These are phyloP conservation scores for Pichia sp. DNA, from an alignment of 1,139 yeast species.

Conservation along the genomic window DNA sequence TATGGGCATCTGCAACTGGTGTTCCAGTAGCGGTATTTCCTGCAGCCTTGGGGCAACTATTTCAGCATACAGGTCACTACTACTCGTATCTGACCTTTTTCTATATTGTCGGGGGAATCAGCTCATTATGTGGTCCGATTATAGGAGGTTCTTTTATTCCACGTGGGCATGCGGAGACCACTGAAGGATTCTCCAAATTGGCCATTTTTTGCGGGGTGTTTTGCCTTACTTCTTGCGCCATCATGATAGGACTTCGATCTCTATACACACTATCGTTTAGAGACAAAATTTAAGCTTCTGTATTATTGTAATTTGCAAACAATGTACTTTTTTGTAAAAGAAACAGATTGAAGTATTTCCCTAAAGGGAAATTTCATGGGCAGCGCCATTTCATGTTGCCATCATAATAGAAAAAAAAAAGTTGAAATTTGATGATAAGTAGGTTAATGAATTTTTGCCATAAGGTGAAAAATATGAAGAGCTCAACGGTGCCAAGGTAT, in stretches of 20 bases:
- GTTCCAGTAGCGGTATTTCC: conserved; percentile 31
- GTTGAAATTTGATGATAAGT: neutral
- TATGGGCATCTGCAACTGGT: conserved; percentile 32
- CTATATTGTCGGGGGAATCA: conserved; percentile 28
- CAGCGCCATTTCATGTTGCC: neutral
- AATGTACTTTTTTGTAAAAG: too few relatives aligned
- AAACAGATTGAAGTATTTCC: too few relatives aligned
- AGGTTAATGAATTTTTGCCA: neutral
- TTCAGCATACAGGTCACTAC: conserved; percentile 23
- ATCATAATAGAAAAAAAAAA: neutral
- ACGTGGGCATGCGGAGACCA: conserved; percentile 20
- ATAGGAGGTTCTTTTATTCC: conserved; percentile 32
- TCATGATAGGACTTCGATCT: conserved; percentile 8
- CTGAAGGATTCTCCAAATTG: conserved; percentile 25
- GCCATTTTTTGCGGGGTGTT: conserved; percentile 28
- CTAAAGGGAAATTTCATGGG: neutral
- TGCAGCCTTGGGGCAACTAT: conserved; percentile 30
- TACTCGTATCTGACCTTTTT: conserved; percentile 29
- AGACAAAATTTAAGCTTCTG: conserved; percentile 2
- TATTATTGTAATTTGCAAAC: neutral
- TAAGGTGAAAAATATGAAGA: neutral
- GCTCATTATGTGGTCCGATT: conserved; percentile 32
- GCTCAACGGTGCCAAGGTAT: neutral
- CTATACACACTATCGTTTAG: conserved; percentile 9
- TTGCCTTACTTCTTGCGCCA: conserved; percentile 19